Conservation (phyloP, 352 stramenopile species). For the Plasmopara halstedii region DNA sequence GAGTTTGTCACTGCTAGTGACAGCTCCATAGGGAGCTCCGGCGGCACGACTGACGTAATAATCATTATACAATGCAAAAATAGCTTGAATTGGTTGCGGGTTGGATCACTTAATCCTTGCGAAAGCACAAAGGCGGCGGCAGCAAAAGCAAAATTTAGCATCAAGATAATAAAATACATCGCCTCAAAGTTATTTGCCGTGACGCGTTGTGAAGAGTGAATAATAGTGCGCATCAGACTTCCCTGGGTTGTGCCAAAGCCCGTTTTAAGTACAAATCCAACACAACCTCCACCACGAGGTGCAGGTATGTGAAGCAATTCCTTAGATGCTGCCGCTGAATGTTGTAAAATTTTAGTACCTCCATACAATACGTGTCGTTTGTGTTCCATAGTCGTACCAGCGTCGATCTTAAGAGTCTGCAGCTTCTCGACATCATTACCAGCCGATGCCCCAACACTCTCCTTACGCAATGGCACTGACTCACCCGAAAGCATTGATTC, state of each 20-base stretch:
- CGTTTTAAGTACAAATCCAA: conserved; percentile 94
- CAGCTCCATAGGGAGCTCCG: conserved; percentile 98
- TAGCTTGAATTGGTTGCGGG: conserved; percentile 95
- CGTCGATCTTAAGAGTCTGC: conserved; percentile 53
- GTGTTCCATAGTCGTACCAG: conserved; percentile 78
- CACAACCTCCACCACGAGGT: conserved; percentile 87
- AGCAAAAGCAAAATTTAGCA: conserved; percentile 95
- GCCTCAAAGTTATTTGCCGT: conserved; percentile 94
- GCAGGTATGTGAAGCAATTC: conserved; percentile 37
- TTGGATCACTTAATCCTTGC: conserved; percentile 76
- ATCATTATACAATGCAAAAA: conserved; percentile 98
- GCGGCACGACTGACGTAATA: conserved; percentile 97
- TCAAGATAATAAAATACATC: conserved; percentile 92
- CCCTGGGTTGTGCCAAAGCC: conserved; percentile 97
- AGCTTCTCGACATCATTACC: conserved; percentile 58
- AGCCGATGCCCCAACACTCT: conserved; percentile 71
- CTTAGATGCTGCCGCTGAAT: conserved; percentile 33
- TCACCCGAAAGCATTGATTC: conserved; percentile 99
- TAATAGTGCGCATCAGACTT: conserved; percentile 96
- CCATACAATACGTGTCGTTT: conserved; percentile 90
- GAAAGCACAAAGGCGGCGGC: conserved; percentile 91
- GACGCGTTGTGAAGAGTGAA: conserved; percentile 96
- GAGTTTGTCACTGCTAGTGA: conserved; percentile 96
- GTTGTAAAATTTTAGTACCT: conserved; percentile 86
- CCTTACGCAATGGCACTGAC: conserved; percentile 97